Base-by-base conservation (phyloP, 2,329 filamentous ascomycete species). In the Alternaria panax region DNA sequence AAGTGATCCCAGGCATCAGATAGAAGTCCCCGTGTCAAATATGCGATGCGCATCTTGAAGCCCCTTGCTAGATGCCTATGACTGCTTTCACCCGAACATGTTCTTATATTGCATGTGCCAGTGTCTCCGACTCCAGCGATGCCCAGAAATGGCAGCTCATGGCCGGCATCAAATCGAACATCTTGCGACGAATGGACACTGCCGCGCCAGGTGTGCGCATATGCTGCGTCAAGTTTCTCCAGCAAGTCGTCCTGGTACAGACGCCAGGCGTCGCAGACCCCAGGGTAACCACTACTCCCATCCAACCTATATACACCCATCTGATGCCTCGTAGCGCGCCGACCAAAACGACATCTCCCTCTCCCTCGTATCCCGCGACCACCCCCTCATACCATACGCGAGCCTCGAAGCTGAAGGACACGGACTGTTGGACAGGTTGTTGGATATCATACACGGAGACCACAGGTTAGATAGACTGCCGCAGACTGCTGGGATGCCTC, bases 191-290 rank as follows among this genome's bases (percentile, higher is more conserved):
- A 72, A 97, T 96, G 94, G 94, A 97, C 69, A 86, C 84, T 42
- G 89, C 92, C 18, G 82, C 87, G 14, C 85, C 90, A 12, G 90
- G 92, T 3, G 87, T 98, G 64, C 90, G 90, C 70, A 90, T 98
- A 77, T 96, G 93, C 83, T 98, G 95, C 81, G 90, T 98, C 84
- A 99, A 99, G 79, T 99, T 99, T 78, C 90, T 92, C 36, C 94
- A 99, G 81, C 89, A 92, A 64, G 92, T 98, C 43, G 91, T 99
- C 43, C 86, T 97, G 66, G 92, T 93, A 18, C 94, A 99, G 79
- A 97, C 92, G 11, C 88, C 90, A n/a, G 92, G 92, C 46, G 81
- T 90, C 59, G 91, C 92, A 67, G 94, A 98, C 75, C 90, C 91
- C 68, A 88, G 92, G 82, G 92, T 97, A 86, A 78, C 87, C 62